These are phyloP conservation scores for Phellinidium pouzarii DNA, from an alignment of 1,284 basidiomycete genomes.

Conservation along the genomic window DNA sequence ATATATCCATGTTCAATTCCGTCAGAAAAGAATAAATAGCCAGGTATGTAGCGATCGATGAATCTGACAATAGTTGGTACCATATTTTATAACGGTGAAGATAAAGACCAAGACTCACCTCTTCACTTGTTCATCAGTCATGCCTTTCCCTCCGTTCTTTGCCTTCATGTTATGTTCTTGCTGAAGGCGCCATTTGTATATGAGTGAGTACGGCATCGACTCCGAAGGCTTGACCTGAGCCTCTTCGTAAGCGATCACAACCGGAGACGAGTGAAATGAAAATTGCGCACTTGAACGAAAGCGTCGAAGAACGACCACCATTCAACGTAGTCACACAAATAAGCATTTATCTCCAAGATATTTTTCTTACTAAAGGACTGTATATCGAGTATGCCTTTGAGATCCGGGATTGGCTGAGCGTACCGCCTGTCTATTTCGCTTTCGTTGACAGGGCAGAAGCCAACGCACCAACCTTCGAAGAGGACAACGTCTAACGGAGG, in stretches of 20 bases:
- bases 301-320: conserved; percentile 66
- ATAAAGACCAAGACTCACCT: conserved; percentile 35
- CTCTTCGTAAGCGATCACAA: background rate
- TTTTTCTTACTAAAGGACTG: conserved; percentile 34
- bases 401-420: conserved; percentile 30
- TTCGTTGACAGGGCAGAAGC: conserved; percentile 54
- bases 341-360: conserved; percentile 56
- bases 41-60: conserved; percentile 78
- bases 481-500: conserved; percentile 78
- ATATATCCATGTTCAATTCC: conserved; percentile 28
- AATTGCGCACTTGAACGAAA: conserved; percentile 53
- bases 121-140: conserved; percentile 77
- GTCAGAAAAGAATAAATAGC: conserved; percentile 72
- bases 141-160: conserved; percentile 74
- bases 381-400: conserved; percentile 30
- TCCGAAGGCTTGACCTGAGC: conserved; percentile 49
- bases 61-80: conserved; percentile 39
- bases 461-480: conserved; percentile 81
- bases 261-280: background rate
- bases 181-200: conserved; percentile 77
- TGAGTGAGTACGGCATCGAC: conserved; percentile 43
- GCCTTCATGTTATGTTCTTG: conserved; percentile 87
- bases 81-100: conserved; percentile 4
- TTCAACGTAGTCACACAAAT: conserved; percentile 47
- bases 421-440: conserved; percentile 39